Base-by-base conservation (phyloP, 2,329 filamentous ascomycete genomes). In the Neofusicoccum ribis region DNA sequence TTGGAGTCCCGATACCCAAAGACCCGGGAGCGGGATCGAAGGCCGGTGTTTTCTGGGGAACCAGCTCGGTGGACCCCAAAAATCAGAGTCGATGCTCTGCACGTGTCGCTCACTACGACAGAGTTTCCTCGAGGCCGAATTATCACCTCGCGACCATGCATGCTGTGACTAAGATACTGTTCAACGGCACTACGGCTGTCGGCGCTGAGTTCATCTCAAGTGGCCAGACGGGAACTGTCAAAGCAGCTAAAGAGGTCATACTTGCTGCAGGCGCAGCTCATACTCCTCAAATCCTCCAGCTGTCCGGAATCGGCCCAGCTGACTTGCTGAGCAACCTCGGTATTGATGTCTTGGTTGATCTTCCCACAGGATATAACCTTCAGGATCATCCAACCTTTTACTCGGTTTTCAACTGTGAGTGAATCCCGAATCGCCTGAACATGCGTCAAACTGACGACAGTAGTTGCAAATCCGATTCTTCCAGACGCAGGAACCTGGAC, bases 361-460 rank as follows among this genome's bases (percentile, higher is more conserved):
- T 86, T 0, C 83, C 84, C 0, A 87, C 91, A 2, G 88, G 88
- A 3, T 84, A 83, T 64, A 88, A 90, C 74, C 80, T 91, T 4
- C 79, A 87, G 64, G 87, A 91, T 70, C 86, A 87, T 52, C 84
- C 84, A 39, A 84, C 83, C 65, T 79, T 87, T 34, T 79, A 81
- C 1, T 78, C 85, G 58, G 80, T 85, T 15, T 83, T 39, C 39
- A 20, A 7, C 23, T 46, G 54, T 58, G 15, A 31, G 54, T 31
- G 1, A 1, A 1, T 31, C 1, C 27, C 7, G 14, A 11, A 1
- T 5, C n/a, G 7, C 6, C 20, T 39, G 2, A 27, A 12, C 14
- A 7, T 3, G 11, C 14, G 14, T 3, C 3, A 11, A 0, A 15
- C 15, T 44, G 5, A 44, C 39, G 8, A n/a, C 2, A 31, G 15